Evolutionary conservation across 2,329 filamentous ascomycete species (phyloP), one percentile per base, ranked within the genome.

Genomic region (Elsinoe necatrix): DNA sequence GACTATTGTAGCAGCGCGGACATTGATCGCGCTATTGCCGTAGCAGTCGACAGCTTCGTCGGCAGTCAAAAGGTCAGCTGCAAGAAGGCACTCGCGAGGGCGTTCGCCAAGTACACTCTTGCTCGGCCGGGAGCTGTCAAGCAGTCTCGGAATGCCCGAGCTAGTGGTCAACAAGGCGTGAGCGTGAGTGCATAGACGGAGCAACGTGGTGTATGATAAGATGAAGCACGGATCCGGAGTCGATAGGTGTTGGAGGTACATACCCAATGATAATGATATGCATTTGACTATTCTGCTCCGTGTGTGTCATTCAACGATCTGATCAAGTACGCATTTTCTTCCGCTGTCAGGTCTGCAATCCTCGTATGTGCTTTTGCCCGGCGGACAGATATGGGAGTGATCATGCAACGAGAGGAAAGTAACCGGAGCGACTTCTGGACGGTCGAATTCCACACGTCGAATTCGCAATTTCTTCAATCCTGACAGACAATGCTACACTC

Each of bases 51-150:
- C 63, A 95, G 88, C 57, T 98, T 98, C 67, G 89, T 98, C 42
- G 89, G 87, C 60, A 95, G 88, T 65, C 93, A 98, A 71, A 98
- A 98, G 77, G 83, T 97, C 66, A 95, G 89, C 75, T 93, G 89
- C 75, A 98, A 97, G 80, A 96, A 95, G 78, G 90, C 93, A 14
- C 80, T 98, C 43, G 87, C 90, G 0, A 80, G 93, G 59, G 89
- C 93, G 3, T 98, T 98, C 75, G 90, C 93, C 66, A 98, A 98
- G 77, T 98, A 97, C 69, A 78, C 76, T 6, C 68, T 78, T 25
- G 70, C 70, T 41, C 63, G 72, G 41, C 74, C 75, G 37, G 75
- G 74, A 35, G 72, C 72, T 35, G 71, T 72, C 29, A 52, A 54
- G 51, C 42, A 18, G 16, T 35, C 54, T n/a, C 39, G 50, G 6